Conservation (phyloP, 2,329 filamentous ascomycete genomes). For the Lachnellula cervina region DNA sequence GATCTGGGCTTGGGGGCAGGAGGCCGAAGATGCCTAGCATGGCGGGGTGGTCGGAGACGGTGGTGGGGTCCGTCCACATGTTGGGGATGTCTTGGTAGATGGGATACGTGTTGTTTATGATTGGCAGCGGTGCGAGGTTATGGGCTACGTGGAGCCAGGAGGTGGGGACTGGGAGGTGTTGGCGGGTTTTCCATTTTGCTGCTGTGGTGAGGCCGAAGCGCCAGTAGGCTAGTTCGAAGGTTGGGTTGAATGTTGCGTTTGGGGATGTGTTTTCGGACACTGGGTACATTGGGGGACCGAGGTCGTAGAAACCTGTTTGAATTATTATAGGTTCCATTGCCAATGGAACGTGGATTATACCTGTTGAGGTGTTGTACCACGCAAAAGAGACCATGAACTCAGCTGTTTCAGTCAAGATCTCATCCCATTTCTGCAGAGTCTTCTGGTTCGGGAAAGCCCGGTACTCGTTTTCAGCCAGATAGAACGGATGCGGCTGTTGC, state of each 20-base stretch:
- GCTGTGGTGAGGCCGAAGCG: slow-evolving; percentile 54
- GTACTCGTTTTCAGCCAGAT: slow-evolving; percentile 49
- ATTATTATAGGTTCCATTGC: background rate
- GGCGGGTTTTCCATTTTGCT: slow-evolving; percentile 46
- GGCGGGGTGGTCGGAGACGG: slow-evolving; percentile 40
- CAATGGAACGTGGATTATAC: slow-evolving; percentile 12
- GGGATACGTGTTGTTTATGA: slow-evolving; percentile 46
- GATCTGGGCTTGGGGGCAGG: slow-evolving; percentile 35
- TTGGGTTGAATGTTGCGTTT: slow-evolving; percentile 51
- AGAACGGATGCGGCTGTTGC: slow-evolving; percentile 59
- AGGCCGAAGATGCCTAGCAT: slow-evolving; percentile 42
- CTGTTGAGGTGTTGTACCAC: slow-evolving; percentile 47
- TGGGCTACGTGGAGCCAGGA: slow-evolving; percentile 46
- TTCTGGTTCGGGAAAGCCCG: slow-evolving; percentile 38
- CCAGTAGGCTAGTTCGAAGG: slow-evolving; percentile 58
- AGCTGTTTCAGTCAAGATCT: slow-evolving; percentile 45
- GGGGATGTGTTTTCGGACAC: slow-evolving; percentile 55
- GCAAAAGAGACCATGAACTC: slow-evolving; percentile 58
- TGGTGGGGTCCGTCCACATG: slow-evolving; percentile 39
- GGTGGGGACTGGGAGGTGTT: slow-evolving; percentile 38
- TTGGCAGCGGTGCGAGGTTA: slow-evolving; percentile 49
- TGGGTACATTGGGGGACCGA: slow-evolving; percentile 47
- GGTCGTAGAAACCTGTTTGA: slow-evolving; percentile 40
- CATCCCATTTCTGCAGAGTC: slow-evolving; percentile 49
- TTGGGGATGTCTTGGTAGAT: slow-evolving; percentile 48